These are phyloP conservation scores for Strobilomyces confusus DNA, from an alignment of 768 basidiomycete species.

Conservation along the genomic window DNA sequence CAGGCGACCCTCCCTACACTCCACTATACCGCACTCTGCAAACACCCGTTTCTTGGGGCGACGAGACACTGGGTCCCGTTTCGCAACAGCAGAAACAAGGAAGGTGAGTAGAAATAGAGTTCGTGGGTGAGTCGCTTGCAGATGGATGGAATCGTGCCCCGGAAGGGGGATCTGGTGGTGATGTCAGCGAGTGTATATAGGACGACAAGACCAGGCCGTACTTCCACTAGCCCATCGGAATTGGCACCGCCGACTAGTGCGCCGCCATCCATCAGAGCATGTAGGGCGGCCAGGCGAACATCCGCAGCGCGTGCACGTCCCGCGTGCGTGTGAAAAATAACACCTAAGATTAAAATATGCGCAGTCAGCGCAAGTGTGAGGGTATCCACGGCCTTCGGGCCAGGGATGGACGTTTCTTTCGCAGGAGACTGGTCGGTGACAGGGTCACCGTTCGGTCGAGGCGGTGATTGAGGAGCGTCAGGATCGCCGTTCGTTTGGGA, in stretches of 20 bases:
- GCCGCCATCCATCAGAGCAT: slow-evolving; percentile 63
- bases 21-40: slow-evolving; percentile 54
- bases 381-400: slow-evolving; percentile 25
- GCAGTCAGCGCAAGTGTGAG: slow-evolving; percentile 42
- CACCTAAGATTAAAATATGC: slow-evolving; percentile 59
- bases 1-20: slow-evolving; percentile 43
- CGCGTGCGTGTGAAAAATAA: slow-evolving; percentile 58
- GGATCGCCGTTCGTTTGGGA: background rate
- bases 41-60: slow-evolving; percentile 72
- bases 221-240: slow-evolving; percentile 38
- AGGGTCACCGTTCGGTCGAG: background rate
- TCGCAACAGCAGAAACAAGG: slow-evolving; percentile 60
- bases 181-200: background rate
- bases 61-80: slow-evolving; percentile 69
- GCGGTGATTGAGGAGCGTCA: background rate
- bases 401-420: slow-evolving; percentile 3
- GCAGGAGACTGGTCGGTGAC: background rate
- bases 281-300: slow-evolving; percentile 53
- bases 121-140: slow-evolving; percentile 67
- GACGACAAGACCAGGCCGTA: slow-evolving; percentile 24
- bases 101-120: slow-evolving; percentile 61
- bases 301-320: slow-evolving; percentile 48
- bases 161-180: slow-evolving; percentile 28
- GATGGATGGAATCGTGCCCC: slow-evolving; percentile 40
- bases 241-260: slow-evolving; percentile 36